phyloP scores from a whole-genome alignment of 2,329 filamentous ascomycete species.

The Talaromyces funiculosus region DNA sequence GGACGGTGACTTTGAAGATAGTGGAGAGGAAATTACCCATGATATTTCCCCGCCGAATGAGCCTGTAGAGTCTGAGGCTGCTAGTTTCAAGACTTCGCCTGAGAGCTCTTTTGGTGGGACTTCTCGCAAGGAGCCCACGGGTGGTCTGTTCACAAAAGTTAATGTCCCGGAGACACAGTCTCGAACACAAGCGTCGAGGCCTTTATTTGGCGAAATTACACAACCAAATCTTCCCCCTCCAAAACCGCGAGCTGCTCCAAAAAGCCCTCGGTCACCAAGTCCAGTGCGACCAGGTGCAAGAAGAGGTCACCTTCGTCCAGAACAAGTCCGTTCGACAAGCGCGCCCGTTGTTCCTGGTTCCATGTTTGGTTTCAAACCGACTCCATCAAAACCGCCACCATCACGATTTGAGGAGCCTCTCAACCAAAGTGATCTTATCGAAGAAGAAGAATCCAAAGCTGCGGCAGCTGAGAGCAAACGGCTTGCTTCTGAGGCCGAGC shows the following conservation, averaged over 20 bases:
- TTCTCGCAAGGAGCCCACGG: constrained; percentile 32
- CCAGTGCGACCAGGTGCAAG: constrained; percentile 34
- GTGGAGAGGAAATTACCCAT: constrained; percentile 42
- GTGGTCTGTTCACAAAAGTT: constrained; percentile 37
- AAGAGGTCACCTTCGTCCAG: constrained; percentile 26
- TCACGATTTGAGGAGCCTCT: constrained; percentile 14
- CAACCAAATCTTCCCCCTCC: constrained; percentile 36
- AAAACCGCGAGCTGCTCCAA: constrained; percentile 24
- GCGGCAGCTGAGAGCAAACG: constrained; percentile 28
- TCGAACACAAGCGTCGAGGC: constrained; percentile 22
- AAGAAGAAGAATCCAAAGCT: constrained; percentile 25
- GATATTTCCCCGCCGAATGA: constrained; percentile 31
- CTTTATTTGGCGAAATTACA: constrained; percentile 42
- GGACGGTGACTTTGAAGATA: constrained; percentile 42
- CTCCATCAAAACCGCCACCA: background rate
- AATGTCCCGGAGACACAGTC: constrained; percentile 25
- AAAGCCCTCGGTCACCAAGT: constrained; percentile 43
- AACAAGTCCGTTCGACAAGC: constrained; percentile 33
- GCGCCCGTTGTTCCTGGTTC: constrained; percentile 33
- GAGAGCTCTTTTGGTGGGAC: constrained; percentile 42
- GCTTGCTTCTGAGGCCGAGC: constrained; percentile 30
- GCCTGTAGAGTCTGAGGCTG: constrained; percentile 23
- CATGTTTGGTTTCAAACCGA: constrained; percentile 23
- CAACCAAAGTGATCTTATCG: constrained; percentile 20
- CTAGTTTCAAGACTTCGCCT: constrained; percentile 36